Evolutionary conservation across 805 yeast species (phyloP).

Genomic region (Pichia rugopelliculosa): DNA sequence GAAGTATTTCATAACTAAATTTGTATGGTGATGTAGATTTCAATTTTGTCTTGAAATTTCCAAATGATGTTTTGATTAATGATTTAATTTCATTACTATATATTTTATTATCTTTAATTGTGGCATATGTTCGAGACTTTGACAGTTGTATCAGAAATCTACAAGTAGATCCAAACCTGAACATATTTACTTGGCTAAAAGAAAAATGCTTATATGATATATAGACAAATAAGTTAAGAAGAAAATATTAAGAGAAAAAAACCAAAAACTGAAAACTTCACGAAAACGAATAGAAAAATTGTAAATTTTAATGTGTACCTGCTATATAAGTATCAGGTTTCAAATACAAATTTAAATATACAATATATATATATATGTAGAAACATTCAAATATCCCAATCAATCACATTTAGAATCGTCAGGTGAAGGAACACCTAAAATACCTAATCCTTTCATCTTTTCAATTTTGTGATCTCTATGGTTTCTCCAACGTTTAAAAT

Average conservation of each 20-base stretch:
- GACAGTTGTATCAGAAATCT: background rate
- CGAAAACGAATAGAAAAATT: background rate
- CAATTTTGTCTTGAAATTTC: slow-evolving; percentile 10
- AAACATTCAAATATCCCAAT: background rate
- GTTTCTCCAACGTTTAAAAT: background rate
- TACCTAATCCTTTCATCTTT: slow-evolving; percentile 13
- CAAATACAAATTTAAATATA: background rate
- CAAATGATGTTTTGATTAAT: slow-evolving; percentile 9
- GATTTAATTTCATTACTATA: slow-evolving; percentile 3
- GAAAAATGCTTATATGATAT: too few species aligned
- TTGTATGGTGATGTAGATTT: background rate
- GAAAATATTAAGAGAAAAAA: background rate
- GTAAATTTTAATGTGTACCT: background rate
- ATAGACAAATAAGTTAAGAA: too few species aligned
- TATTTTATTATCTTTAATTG: background rate
- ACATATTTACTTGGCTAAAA: background rate
- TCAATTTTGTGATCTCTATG: slow-evolving; percentile 3
- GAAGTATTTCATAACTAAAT: slow-evolving; percentile 11
- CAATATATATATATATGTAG: background rate
- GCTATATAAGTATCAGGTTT: background rate
- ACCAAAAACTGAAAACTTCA: background rate
- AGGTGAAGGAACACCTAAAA: slow-evolving; percentile 12
- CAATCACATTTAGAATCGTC: slow-evolving; percentile 12
- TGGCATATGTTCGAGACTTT: background rate
- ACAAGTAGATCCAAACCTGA: background rate